Percentiles rank a stretch among this genome's conserved stretches.
These are phyloP conservation scores for Aegilops bicornis DNA, from an alignment of 176 grass and related monocot species.

Conservation along the genomic window DNA sequence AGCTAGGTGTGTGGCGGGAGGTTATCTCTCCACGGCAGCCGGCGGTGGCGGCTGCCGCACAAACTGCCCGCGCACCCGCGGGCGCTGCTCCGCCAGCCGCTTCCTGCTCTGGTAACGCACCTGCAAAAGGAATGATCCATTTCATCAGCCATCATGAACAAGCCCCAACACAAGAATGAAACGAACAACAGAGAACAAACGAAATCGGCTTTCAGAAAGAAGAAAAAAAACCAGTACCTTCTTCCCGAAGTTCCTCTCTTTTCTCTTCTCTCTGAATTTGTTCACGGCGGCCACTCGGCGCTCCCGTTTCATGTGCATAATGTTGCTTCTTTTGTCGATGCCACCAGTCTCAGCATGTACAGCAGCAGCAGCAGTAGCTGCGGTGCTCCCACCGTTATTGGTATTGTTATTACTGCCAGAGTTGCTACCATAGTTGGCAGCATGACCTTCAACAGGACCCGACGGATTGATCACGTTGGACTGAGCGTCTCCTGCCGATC, in stretches of 20 bases:
- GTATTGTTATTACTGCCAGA: constrained; percentile 74
- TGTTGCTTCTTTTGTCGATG: constrained; percentile 45
- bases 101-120: constrained; percentile 86
- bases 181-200: background rate
- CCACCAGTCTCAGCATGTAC: constrained; percentile 39
- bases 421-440: constrained; percentile 68
- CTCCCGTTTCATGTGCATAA: constrained; percentile 52
- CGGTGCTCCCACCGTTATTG: constrained; percentile 54
- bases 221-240: constrained; percentile 44
- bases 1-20: background rate
- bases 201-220: background rate
- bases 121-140: constrained; percentile 2
- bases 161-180: background rate
- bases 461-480: constrained; percentile 42
- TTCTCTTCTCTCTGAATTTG: constrained; percentile 78
- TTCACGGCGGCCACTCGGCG: constrained; percentile 43
- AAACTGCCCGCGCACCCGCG: constrained; percentile 71
- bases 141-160: constrained; percentile 19
- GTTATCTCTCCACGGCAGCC: constrained; percentile 56
- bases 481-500: constrained; percentile 16
- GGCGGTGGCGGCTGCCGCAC: constrained; percentile 43
- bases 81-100: constrained; percentile 74
- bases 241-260: constrained; percentile 77
- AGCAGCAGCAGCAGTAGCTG: constrained; percentile 25
- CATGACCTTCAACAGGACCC: constrained; percentile 59